Percentiles rank a stretch among this genome's conserved stretches.
These are phyloP conservation scores for Styphnolobium japonicum DNA, from an alignment of 306 rosid species.

Conservation along the genomic window DNA sequence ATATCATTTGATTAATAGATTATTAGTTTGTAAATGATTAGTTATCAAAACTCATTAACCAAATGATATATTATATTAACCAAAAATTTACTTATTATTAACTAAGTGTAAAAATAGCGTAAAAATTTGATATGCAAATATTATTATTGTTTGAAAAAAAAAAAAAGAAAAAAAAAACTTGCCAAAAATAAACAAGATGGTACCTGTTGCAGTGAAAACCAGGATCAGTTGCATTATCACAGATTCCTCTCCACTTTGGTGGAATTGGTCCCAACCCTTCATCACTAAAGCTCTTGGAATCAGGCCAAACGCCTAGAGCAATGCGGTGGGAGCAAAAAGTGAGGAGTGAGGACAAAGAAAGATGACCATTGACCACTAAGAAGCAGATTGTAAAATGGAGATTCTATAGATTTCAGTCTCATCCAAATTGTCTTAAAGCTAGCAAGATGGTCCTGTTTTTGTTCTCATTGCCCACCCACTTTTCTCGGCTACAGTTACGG, in stretches of 20 bases:
- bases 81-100: too few species aligned
- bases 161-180: too few species aligned
- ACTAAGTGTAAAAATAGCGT: too few species aligned
- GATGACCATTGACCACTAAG: neutral
- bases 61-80: too few species aligned
- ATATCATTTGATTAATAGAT: too few species aligned
- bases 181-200: neutral
- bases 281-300: constrained; percentile 74
- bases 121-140: too few species aligned
- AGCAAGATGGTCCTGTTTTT: constrained; percentile 13
- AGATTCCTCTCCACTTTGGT: constrained; percentile 79
- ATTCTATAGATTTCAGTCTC: constrained; percentile 9
- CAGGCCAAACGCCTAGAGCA: constrained; percentile 72
- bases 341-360: constrained; percentile 10
- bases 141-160: too few species aligned
- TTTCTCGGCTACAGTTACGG: neutral
- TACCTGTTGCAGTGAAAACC: constrained; percentile 78
- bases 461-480: constrained; percentile 8
- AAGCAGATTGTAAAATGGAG: neutral
- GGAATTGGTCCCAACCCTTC: constrained; percentile 78
- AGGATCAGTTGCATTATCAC: constrained; percentile 49
- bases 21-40: too few species aligned
- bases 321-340: constrained; percentile 20
- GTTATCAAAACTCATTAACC: too few species aligned
- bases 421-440: constrained; percentile 1